phyloP scores from a whole-genome alignment of 306 rosid genomes.

The Gastrolobium bilobum region DNA sequence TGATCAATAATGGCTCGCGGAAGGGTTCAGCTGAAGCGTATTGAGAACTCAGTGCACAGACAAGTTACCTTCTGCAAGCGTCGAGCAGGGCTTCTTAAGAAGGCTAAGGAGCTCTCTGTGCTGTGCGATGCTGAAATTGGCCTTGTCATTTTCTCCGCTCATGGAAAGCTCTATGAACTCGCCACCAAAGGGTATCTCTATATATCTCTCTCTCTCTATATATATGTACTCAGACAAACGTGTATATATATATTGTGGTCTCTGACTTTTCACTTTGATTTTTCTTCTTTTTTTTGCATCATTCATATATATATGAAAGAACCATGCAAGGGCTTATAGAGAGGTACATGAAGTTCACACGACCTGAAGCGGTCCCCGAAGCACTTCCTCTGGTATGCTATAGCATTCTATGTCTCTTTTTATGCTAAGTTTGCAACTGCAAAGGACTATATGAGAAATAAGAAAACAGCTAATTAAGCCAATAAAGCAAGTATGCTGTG shows the following conservation, averaged over 20 bases:
- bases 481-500: neutral
- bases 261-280: conserved; percentile 1
- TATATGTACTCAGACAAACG: neutral
- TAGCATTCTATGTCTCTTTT: neutral
- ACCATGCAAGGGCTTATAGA: conserved; percentile 89
- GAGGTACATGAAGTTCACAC: conserved; percentile 74
- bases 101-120: conserved; percentile 95
- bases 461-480: neutral
- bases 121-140: conserved; percentile 96
- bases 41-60: conserved; percentile 88
- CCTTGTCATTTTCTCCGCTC: conserved; percentile 85
- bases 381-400: conserved; percentile 57
- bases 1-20: conserved; percentile 75
- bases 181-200: conserved; percentile 80
- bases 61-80: conserved; percentile 96
- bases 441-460: neutral
- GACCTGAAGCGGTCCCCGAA: conserved; percentile 57
- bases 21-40: conserved; percentile 85
- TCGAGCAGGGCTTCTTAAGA: conserved; percentile 92
- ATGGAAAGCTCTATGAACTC: conserved; percentile 91
- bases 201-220: neutral
- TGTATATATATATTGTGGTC: neutral
- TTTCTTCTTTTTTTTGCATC: no score
- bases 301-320: conserved; percentile 48
- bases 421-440: neutral